Percentiles rank a stretch among this genome's conserved stretches.
These are phyloP conservation scores for Pythium biforme DNA, from an alignment of 352 stramenopile species.

Conservation along the genomic window DNA sequence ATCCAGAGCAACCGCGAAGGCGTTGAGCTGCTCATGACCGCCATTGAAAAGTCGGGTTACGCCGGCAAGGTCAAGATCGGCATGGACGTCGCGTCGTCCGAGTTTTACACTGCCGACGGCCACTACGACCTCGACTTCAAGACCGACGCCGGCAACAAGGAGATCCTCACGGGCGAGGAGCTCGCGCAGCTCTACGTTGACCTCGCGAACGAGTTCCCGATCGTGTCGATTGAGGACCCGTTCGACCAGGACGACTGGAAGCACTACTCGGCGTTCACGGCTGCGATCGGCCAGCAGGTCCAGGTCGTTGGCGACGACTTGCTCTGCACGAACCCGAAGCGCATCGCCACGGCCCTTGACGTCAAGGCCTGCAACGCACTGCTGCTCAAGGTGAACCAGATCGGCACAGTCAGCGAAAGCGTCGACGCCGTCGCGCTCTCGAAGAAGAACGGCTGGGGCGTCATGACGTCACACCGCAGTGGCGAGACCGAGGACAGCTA, in stretches of 20 bases:
- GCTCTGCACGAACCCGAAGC: constrained; percentile 97
- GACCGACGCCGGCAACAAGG: constrained; percentile 87
- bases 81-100: constrained; percentile 97
- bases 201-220: constrained; percentile 93
- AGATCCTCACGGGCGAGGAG: constrained; percentile 91
- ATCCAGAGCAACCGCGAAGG: constrained; percentile 96
- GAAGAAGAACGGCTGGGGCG: constrained; percentile 98
- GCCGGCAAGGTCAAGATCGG: constrained; percentile 95
- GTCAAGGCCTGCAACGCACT: constrained; percentile 96
- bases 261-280: constrained; percentile 95
- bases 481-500: constrained; percentile 99
- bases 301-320: constrained; percentile 99
- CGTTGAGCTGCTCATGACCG: constrained; percentile 97
- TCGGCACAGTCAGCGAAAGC: constrained; percentile 98
- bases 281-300: constrained; percentile 81
- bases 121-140: constrained; percentile 99
- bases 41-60: constrained; percentile 96
- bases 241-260: constrained; percentile 99
- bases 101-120: constrained; percentile 98
- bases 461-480: constrained; percentile 98
- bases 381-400: constrained; percentile 99
- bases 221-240: constrained; percentile 99
- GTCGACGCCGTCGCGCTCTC: constrained; percentile 98
- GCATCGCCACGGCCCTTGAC: constrained; percentile 92
- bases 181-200: constrained; percentile 95